phyloP scores from a whole-genome alignment of 805 yeast species.

The Yamadazyma kitorensis region DNA sequence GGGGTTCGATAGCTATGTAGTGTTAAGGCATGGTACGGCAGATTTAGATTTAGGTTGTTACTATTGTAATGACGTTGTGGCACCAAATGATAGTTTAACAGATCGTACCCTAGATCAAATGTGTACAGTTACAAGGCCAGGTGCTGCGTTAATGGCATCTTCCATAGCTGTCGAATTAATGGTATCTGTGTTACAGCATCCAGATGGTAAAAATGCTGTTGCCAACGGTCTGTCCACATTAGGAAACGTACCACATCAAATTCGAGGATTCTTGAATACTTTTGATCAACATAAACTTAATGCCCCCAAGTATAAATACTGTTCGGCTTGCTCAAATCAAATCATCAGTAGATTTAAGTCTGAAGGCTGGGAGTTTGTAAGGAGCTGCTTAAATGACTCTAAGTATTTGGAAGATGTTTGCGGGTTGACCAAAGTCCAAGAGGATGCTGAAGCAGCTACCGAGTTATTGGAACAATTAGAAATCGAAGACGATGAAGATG shows the following conservation, averaged over 20 bases:
- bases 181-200: constrained; percentile 71
- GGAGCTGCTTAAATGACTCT: constrained; percentile 62
- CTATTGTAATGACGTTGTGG: constrained; percentile 93
- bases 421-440: constrained; percentile 74
- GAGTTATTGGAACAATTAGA: constrained; percentile 11
- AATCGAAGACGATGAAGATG: constrained; percentile 12
- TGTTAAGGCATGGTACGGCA: constrained; percentile 83
- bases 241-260: constrained; percentile 84
- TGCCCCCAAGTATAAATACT: constrained; percentile 70
- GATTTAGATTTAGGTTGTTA: constrained; percentile 71
- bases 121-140: constrained; percentile 99
- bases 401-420: constrained; percentile 71
- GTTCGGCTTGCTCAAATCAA: constrained; percentile 80
- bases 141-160: constrained; percentile 86
- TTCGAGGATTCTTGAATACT: constrained; percentile 77
- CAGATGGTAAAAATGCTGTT: constrained; percentile 44
- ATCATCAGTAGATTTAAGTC: constrained; percentile 51
- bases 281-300: constrained; percentile 62
- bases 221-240: constrained; percentile 29
- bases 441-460: constrained; percentile 57
- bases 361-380: constrained; percentile 81
- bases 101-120: constrained; percentile 93
- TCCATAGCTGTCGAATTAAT: constrained; percentile 82
- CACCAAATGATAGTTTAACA: constrained; percentile 84
- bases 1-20: constrained; percentile 91